Conservation (phyloP, 441 rosid genomes). For the Bocquillonia castaneifolia region DNA sequence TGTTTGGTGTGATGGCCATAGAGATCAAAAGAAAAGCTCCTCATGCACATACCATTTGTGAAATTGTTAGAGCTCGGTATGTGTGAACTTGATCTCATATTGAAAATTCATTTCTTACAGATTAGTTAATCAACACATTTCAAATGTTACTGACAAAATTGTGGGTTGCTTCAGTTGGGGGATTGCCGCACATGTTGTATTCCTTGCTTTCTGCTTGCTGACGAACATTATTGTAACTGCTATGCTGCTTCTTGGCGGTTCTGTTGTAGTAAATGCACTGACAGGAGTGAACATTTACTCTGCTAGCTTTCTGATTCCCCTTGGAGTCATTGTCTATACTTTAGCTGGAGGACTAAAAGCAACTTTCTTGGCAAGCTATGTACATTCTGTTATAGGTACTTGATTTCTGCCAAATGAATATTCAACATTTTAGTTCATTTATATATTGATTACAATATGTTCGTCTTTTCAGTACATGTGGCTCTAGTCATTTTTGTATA, state of each 20-base stretch:
- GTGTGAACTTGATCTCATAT: slow-evolving; percentile 2
- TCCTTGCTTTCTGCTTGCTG: slow-evolving; percentile 70
- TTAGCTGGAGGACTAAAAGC: slow-evolving; percentile 93
- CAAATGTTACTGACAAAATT: neutral
- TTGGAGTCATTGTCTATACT: slow-evolving; percentile 78
- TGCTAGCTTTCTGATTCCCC: slow-evolving; percentile 93
- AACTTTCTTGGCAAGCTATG: slow-evolving; percentile 87
- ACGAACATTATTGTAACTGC: slow-evolving; percentile 82
- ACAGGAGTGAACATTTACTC: slow-evolving; percentile 82
- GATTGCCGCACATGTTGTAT: slow-evolving; percentile 68
- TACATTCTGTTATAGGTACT: slow-evolving; percentile 83
- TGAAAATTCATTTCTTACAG: neutral
- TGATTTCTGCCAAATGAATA: neutral
- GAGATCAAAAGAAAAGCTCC: slow-evolving; percentile 97
- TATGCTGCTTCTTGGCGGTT: slow-evolving; percentile 88
- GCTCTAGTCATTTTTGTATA: slow-evolving; percentile 74
- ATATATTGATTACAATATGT: neutral
- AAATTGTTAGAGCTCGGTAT: slow-evolving; percentile 90
- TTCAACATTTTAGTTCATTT: neutral
- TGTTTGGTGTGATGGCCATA: slow-evolving; percentile 91
- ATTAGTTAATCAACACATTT: neutral
- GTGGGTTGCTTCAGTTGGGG: slow-evolving; percentile 67
- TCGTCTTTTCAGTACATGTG: slow-evolving; percentile 55
- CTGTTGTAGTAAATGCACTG: slow-evolving; percentile 93
- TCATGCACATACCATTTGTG: slow-evolving; percentile 85